Evolutionary conservation across 202 grass and related monocot species (phyloP), one percentile per base, ranked within the genome.

Genomic region (Brachypodium distachyon): DNA sequence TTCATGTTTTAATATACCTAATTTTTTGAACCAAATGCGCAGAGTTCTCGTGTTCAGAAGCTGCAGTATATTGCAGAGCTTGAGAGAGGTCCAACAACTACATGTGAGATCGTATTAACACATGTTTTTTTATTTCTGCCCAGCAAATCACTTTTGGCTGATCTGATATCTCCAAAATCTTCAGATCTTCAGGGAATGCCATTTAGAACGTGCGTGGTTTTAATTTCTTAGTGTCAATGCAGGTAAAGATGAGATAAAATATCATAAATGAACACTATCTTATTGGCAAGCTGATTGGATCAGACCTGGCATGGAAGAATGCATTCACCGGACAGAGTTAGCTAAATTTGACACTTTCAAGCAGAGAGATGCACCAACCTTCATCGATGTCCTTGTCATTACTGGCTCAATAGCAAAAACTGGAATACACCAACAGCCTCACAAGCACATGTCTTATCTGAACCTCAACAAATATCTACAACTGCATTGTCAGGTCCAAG

Each of bases 81-180:
- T n/a, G n/a, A n/a, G n/a, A n/a, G n/a, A n/a, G n/a, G n/a, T n/a
- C n/a, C n/a, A n/a, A n/a, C n/a, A n/a, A n/a, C n/a, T n/a, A n/a
- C n/a, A n/a, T n/a, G n/a, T n/a, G n/a, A n/a, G n/a, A n/a, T n/a
- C n/a, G n/a, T n/a, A n/a, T n/a, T n/a, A n/a, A n/a, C n/a, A n/a
- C n/a, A n/a, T n/a, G n/a, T n/a, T n/a, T n/a, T n/a, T n/a, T n/a
- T n/a, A n/a, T n/a, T n/a, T n/a, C n/a, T n/a, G n/a, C n/a, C n/a
- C n/a, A n/a, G n/a, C n/a, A n/a, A n/a, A 17, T 87, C 91, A 85
- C 52, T 88, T 80, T n/a, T n/a, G 95, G 73, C 52, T 90, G 90
- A 61, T 82, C 75, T 78, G 91, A 98, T 28, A 98, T 81, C 81
- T 95, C 87, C 76, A 98, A 87, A 92, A 98, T 95, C 77, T 95